Conservation (phyloP, 176 grass and related monocot genomes). For the Ananas comosus region DNA sequence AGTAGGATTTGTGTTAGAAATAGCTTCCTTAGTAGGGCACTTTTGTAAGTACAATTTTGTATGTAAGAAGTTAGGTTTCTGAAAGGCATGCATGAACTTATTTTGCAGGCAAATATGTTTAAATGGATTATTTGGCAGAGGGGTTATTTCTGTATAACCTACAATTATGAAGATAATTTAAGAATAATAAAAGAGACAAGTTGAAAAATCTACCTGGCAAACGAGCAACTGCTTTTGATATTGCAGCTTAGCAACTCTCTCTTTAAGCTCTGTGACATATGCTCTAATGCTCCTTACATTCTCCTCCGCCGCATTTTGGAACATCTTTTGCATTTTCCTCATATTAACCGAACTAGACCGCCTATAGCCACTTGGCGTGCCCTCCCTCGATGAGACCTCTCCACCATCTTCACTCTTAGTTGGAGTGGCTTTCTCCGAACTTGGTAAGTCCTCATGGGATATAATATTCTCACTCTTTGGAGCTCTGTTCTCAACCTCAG, state of each 20-base stretch:
- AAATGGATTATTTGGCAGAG: no score
- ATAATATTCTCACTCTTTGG: constrained; percentile 37
- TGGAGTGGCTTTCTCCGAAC: constrained; percentile 50
- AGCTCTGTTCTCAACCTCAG: constrained; percentile 78
- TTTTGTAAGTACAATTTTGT: no score
- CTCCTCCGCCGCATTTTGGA: constrained; percentile 91
- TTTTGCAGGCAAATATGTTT: no score
- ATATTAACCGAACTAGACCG: constrained; percentile 94
- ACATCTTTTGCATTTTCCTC: constrained; percentile 97
- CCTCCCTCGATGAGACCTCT: constrained; percentile 68
- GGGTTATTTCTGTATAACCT: no score
- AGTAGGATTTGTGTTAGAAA: no score
- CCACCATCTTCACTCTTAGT: constrained; percentile 70
- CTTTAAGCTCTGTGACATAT: constrained; percentile 94
- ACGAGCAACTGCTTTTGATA: constrained; percentile 97
- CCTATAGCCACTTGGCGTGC: constrained; percentile 56
- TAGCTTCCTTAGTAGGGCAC: no score
- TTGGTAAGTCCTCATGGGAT: constrained; percentile 31
- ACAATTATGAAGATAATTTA: neutral
- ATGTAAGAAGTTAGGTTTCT: no score
- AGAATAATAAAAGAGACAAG: neutral
- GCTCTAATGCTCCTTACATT: constrained; percentile 80
- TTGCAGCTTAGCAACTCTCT: constrained; percentile 90
- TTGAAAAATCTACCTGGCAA: constrained; percentile 49
- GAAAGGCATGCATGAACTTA: no score